phyloP scores from a whole-genome alignment of 805 yeast genomes.

The Lachancea nothofagi region DNA sequence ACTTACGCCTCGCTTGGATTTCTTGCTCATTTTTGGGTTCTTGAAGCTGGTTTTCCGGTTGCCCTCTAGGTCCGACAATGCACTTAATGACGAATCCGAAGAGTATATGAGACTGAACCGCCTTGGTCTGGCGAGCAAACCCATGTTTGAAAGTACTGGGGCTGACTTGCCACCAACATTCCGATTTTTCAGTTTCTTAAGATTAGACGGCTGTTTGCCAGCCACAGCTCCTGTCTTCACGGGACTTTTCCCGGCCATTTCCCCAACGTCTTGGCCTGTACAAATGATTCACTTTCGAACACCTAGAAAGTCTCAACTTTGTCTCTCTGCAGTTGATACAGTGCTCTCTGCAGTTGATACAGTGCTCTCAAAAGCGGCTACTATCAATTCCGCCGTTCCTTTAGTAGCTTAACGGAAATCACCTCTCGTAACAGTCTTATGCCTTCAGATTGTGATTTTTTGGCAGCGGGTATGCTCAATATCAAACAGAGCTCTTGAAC shows the following conservation, averaged over 20 bases:
- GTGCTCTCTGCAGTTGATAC: too few relatives aligned
- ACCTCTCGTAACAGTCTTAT: too few relatives aligned
- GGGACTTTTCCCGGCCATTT: slow-evolving; percentile 24
- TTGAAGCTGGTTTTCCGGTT: slow-evolving; percentile 25
- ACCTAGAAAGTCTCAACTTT: neutral
- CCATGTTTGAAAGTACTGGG: slow-evolving; percentile 6
- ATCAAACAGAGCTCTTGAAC: neutral
- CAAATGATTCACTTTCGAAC: neutral
- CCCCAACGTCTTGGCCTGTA: too few relatives aligned
- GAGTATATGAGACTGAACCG: slow-evolving; percentile 41
- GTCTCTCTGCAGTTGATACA: neutral
- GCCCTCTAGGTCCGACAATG: slow-evolving; percentile 33
- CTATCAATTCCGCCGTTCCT: too few relatives aligned
- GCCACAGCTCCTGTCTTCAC: slow-evolving; percentile 16
- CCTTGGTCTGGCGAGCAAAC: slow-evolving; percentile 31
- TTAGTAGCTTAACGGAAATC: too few relatives aligned
- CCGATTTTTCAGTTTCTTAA: slow-evolving; percentile 10
- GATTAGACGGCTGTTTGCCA: slow-evolving; percentile 13
- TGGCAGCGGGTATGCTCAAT: too few relatives aligned
- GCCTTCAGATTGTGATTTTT: too few relatives aligned
- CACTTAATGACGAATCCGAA: slow-evolving; percentile 38
- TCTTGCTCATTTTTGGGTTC: slow-evolving; percentile 20
- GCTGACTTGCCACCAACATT: slow-evolving; percentile 10
- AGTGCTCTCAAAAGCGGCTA: too few relatives aligned
- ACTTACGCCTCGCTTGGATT: slow-evolving; percentile 22